phyloP scores from a whole-genome alignment of 495 filamentous ascomycete genomes.

The Aspergillus diversus region DNA sequence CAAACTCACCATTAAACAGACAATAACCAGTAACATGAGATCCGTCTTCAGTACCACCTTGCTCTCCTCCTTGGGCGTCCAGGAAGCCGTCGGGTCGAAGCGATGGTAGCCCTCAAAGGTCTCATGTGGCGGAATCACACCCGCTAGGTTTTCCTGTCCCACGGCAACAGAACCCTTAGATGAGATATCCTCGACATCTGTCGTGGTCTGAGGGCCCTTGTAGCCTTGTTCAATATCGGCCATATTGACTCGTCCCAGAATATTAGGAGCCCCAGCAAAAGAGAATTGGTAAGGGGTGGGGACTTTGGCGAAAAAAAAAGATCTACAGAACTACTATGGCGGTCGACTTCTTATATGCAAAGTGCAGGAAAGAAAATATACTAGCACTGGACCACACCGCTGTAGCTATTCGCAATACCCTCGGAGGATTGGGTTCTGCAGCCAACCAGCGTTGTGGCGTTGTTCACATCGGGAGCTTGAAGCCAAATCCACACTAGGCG shows the following conservation, averaged over 20 bases:
- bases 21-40: conserved; percentile 49
- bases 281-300: too few relatives aligned
- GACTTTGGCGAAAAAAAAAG: neutral
- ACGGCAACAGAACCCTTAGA: conserved; percentile 21
- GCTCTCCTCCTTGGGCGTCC: conserved; percentile 57
- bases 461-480: neutral
- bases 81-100: conserved; percentile 54
- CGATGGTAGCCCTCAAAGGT: conserved; percentile 53
- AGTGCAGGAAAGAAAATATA: neutral
- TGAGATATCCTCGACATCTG: conserved; percentile 13
- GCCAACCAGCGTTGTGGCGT: conserved; percentile 11
- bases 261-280: too few relatives aligned
- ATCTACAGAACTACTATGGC: neutral
- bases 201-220: conserved; percentile 11
- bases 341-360: conserved; percentile 6
- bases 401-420: too few relatives aligned
- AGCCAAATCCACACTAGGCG: conserved; percentile 6
- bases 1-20: conserved; percentile 47
- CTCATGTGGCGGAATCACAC: conserved; percentile 29
- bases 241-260: conserved; percentile 6
- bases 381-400: neutral
- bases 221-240: conserved; percentile 24
- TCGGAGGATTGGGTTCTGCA: conserved; percentile 2
- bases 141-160: conserved; percentile 30
- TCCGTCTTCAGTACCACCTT: conserved; percentile 53